Conservation (phyloP, 306 rosid species). For the Dicorynia guianensis region DNA sequence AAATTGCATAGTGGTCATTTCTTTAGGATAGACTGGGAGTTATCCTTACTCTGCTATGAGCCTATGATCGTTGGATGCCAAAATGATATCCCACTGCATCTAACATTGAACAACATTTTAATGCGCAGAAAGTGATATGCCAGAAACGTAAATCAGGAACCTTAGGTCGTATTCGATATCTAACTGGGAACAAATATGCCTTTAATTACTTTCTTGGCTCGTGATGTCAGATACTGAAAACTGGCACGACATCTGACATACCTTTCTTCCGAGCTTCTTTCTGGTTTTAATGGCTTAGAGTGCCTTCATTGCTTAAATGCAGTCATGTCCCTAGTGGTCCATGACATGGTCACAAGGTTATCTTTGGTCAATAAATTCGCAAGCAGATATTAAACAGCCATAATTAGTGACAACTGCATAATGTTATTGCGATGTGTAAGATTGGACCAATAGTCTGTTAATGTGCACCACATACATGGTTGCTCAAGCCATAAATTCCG, state of each 20-base stretch:
- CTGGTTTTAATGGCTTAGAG: conserved; percentile 15
- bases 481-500: neutral
- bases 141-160: conserved; percentile 12
- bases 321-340: conserved; percentile 18
- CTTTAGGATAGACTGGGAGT: neutral
- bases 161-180: conserved; percentile 34
- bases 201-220: conserved; percentile 24
- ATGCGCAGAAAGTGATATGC: conserved; percentile 23
- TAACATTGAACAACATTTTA: conserved; percentile 1
- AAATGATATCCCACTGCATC: conserved; percentile 2
- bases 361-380: conserved; percentile 11
- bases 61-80: conserved; percentile 4
- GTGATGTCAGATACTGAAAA: conserved; percentile 33
- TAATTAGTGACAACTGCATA: neutral
- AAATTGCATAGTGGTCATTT: too few species aligned
- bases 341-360: conserved; percentile 3
- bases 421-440: conserved; percentile 5
- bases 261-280: neutral
- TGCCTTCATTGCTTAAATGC: conserved; percentile 26
- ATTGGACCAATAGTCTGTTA: conserved; percentile 2
- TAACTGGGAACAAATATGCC: conserved; percentile 34
- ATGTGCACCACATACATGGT: conserved; percentile 32
- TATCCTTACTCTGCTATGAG: neutral
- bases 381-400: neutral
- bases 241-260: conserved; percentile 12